phyloP scores from a whole-genome alignment of 768 basidiomycete species.

The Lactifluus hygrophoroides region DNA sequence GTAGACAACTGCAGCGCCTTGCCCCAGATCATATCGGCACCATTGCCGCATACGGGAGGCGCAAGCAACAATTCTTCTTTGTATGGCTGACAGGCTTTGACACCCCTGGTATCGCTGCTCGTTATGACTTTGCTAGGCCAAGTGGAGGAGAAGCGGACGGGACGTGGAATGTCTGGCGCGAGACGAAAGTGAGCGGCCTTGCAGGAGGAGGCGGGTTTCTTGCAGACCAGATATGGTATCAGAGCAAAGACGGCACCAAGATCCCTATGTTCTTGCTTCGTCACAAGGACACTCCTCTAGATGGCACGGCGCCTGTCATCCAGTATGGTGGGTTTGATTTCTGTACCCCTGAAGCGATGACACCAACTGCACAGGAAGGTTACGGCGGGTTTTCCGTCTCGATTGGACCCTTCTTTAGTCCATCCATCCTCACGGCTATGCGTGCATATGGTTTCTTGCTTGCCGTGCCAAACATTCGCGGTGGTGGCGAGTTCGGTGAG shows the following conservation, averaged over 20 bases:
- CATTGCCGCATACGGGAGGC: constrained; percentile 41
- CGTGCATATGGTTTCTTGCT: constrained; percentile 61
- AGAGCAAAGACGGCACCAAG: constrained; percentile 68
- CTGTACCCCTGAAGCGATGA: neutral
- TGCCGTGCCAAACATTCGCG: constrained; percentile 43
- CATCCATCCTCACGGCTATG: constrained; percentile 63
- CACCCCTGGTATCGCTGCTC: constrained; percentile 56
- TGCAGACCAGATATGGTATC: constrained; percentile 69
- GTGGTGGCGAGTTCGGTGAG: constrained; percentile 73
- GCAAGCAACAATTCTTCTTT: constrained; percentile 54
- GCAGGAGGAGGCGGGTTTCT: constrained; percentile 55
- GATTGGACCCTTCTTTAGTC: constrained; percentile 63
- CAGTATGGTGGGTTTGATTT: constrained; percentile 51
- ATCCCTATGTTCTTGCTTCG: constrained; percentile 83
- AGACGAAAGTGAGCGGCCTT: constrained; percentile 51
- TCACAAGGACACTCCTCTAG: constrained; percentile 57
- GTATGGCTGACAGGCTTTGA: constrained; percentile 59
- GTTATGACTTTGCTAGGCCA: constrained; percentile 44
- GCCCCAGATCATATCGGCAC: constrained; percentile 63
- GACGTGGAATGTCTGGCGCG: constrained; percentile 50
- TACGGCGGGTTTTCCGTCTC: constrained; percentile 78
- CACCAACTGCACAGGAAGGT: constrained; percentile 30
- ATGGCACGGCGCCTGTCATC: constrained; percentile 68
- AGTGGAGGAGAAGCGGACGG: constrained; percentile 30
- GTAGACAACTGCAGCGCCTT: constrained; percentile 45